Conservation (phyloP, 1,284 basidiomycete species). For the Chalciporus sp. region DNA sequence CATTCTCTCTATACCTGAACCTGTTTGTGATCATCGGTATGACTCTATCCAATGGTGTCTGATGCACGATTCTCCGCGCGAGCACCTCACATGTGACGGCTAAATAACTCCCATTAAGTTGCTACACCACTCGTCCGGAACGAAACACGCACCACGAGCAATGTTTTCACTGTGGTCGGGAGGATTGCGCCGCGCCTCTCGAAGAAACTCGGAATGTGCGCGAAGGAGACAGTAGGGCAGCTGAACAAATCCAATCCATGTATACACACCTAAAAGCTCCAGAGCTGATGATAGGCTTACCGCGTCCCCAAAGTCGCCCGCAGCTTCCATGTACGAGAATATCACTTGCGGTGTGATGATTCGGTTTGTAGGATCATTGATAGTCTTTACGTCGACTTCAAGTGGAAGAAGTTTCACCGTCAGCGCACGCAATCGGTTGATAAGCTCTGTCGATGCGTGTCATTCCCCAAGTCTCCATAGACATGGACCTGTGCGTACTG, state of each 20-base stretch:
- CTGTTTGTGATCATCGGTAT: slow-evolving; percentile 77
- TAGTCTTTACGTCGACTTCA: slow-evolving; percentile 63
- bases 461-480: not conserved
- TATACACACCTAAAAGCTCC: not conserved
- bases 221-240: slow-evolving; percentile 82
- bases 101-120: slow-evolving; percentile 24
- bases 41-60: slow-evolving; percentile 62
- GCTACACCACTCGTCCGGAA: not conserved
- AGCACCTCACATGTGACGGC: slow-evolving; percentile 87
- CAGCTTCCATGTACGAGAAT: slow-evolving; percentile 62
- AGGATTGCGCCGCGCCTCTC: slow-evolving; percentile 70
- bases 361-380: slow-evolving; percentile 69
- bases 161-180: slow-evolving; percentile 87
- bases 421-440: slow-evolving; percentile 79
- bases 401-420: slow-evolving; percentile 80
- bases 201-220: slow-evolving; percentile 77
- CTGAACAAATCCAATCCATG: slow-evolving; percentile 36
- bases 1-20: slow-evolving; percentile 70
- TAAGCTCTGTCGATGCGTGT: slow-evolving; percentile 56
- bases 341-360: slow-evolving; percentile 74
- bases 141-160: slow-evolving; percentile 60
- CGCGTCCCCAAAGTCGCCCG: slow-evolving; percentile 79
- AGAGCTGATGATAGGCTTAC: slow-evolving; percentile 45
- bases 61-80: slow-evolving; percentile 80
- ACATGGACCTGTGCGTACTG: slow-evolving; percentile 47